Evolutionary conservation across 2,329 filamentous ascomycete species (phyloP), one percentile per base, ranked within the genome.

Genomic region (Xylariales sp.): DNA sequence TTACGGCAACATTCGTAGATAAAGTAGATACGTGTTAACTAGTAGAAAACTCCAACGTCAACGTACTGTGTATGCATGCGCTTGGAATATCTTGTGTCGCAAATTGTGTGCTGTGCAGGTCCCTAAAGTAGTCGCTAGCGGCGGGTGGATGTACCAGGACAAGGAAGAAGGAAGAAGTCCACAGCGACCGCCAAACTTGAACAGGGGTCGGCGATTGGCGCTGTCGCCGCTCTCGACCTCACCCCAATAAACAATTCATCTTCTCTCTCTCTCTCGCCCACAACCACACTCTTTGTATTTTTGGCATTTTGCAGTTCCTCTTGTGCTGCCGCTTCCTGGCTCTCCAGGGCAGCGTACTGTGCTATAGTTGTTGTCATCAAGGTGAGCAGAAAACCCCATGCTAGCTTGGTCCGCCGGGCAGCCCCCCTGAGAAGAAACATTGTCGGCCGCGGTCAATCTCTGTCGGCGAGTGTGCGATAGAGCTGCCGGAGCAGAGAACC

Each of bases 291-390:
- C 61, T 63, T 68, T 65, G 59, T 50, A 44, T 45, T 49, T 49
- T 60, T 58, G 55, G 59, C 53, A 53, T 54, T 58, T 59, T 36
- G 32, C n/a, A 42, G 31, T 37, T 29, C 36, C 36, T 35, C 20
- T 25, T 33, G 42, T 38, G 40, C 57, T 57, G 65, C 63, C 57
- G 63, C 64, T 61, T 60, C 66, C 66, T 67, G 66, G 65, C 62
- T 65, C 57, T 64, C 67, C 66, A 68, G 68, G 66, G 60, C 61
- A 60, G 65, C 63, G 43, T 56, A 54, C 49, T 50, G 54, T 59
- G 60, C 60, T 64, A 53, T 57, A 63, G 56, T 46, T 59, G 59
- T 61, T 55, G 48, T 52, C 51, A 49, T 54, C 46, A 46, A 63
- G 56, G 61, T 64, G 49, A 61, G 59, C 48, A 33, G 29, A 19